Base-by-base conservation (phyloP, 1,139 yeast genomes). In the Blastobotrys malaysiensis region DNA sequence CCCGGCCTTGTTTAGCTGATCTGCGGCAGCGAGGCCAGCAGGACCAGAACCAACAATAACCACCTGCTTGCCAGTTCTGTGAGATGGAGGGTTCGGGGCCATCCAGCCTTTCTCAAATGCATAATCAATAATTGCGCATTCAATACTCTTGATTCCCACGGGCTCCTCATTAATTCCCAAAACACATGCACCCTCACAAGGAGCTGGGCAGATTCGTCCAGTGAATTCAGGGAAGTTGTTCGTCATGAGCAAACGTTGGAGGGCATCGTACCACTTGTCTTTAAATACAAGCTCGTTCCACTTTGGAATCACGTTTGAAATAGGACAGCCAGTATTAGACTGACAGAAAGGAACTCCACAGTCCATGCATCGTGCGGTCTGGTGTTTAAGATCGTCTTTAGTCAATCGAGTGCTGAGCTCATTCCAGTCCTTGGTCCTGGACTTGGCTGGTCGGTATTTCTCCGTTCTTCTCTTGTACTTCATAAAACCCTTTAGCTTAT, bases 331-430 rank as follows among this genome's bases (percentile, higher is more conserved):
- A 50, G 96, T 87, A 72, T 93, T 98, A 46, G 96, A 86, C 68
- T 95, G 95, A 78, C 99, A 93, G 82, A 91, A 93, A 58, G 99
- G 99, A 65, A 93, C 96, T 77, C 99, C 99, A 78, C 99, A 93
- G 74, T 93, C 99, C 97, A 93, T 93, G 80, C 99, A 93, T 73
- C 99, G 83, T n/a, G 98, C 97, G 55, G 98, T 88, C 76, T 93
- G 98, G 68, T 80, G 80, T 69, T 84, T 82, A 69, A 93, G 84
- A 63, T 93, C 98, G 54, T 87, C 91, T 73, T 87, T 86, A 58
- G 90, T 77, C 63, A 93, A 79, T 60, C 97, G 83, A 16, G 82
- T 75, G 18, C 95, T 84, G 73, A 93, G 80, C 75, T 93, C 99
- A 62, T 86, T 82, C 98, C 98, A 93, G 73, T 93, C 98, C 67